Base-by-base conservation (phyloP, 768 basidiomycete species). In the Pleurotus giganteus region DNA sequence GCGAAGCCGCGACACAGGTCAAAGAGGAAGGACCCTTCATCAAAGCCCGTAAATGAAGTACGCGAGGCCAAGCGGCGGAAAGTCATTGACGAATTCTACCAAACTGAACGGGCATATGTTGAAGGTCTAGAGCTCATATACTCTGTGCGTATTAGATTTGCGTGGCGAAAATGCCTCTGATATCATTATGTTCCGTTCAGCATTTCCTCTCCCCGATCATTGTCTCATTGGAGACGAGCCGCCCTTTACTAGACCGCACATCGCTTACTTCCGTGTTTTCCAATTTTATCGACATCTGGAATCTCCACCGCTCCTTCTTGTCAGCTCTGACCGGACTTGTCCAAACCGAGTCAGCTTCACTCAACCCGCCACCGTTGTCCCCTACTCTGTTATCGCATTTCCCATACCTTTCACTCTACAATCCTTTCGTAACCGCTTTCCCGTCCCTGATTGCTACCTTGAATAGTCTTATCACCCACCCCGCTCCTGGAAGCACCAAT, bases 201-300 rank as follows among this genome's bases (percentile, higher is more conserved):
- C 86, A 91, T 65, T 94, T 94, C 63, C 77, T 94, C 27, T 80
- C 81, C 8, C 92, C 91, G 2, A 84, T 94, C 55, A 84, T 94
- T 58, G 73, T 74, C 17, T 87, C 92, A 4, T 72, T 93, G 59
- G 88, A 90, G 58, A 83, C 81, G 2, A 61, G 82, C 3, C 74
- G 81, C 23, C 86, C 89, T 2, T 68, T 94, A n/a, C 76, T 94
- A 47, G 76, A 84, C 56, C 82, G 89, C 54, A 68, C 80, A 2
- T 79, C 84, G 42, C 78, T 94, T 55, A 88, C 85, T 0, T 77
- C 84, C 11, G 74, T 93, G 31, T 94, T 94, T 69, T 88, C 88
- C 58, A 93, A 93, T 67, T 92, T 94, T 59, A 86, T 92, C 64
- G 91, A 94, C 68, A 93, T 94, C 29, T 92, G 88, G 91, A 93